These are phyloP conservation scores for Microsporum ferrugineum DNA, from an alignment of 2,329 filamentous ascomycete species.

Conservation along the genomic window DNA sequence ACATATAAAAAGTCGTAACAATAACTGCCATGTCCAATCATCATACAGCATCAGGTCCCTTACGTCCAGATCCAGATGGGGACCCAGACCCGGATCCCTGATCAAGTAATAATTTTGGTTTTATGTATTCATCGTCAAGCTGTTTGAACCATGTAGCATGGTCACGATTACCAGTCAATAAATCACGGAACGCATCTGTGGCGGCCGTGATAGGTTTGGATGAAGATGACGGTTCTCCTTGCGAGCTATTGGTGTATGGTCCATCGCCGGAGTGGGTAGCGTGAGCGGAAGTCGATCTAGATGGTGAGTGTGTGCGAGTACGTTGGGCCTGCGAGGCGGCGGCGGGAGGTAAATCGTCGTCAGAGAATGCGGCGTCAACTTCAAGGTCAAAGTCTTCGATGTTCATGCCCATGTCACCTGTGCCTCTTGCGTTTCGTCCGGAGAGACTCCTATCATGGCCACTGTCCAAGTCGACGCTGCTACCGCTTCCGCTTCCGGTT, in stretches of 20 bases:
- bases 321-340: slow-evolving; percentile 28
- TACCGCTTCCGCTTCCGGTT: slow-evolving; percentile 36
- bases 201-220: slow-evolving; percentile 47
- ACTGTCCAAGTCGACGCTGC: slow-evolving; percentile 36
- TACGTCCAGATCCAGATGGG: slow-evolving; percentile 20
- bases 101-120: slow-evolving; percentile 78
- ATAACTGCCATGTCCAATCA: not conserved
- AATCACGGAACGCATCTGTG: slow-evolving; percentile 62
- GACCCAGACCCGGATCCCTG: slow-evolving; percentile 33
- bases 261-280: not conserved
- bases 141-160: slow-evolving; percentile 83
- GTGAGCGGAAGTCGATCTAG: not conserved
- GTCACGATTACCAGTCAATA: slow-evolving; percentile 72
- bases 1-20: not conserved
- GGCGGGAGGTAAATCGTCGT: slow-evolving; percentile 51
- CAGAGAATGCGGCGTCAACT: slow-evolving; percentile 30
- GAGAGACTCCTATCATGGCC: slow-evolving; percentile 35
- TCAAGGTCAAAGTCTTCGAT: slow-evolving; percentile 31
- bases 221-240: slow-evolving; percentile 7
- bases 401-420: slow-evolving; percentile 20
- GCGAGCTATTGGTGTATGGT: slow-evolving; percentile 6
- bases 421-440: slow-evolving; percentile 31
- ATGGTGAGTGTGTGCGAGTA: not conserved
- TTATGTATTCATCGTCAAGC: slow-evolving; percentile 91
- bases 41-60: slow-evolving; percentile 31